Base-by-base conservation (phyloP, 305 asterid species). In the Fraxinus platypoda region DNA sequence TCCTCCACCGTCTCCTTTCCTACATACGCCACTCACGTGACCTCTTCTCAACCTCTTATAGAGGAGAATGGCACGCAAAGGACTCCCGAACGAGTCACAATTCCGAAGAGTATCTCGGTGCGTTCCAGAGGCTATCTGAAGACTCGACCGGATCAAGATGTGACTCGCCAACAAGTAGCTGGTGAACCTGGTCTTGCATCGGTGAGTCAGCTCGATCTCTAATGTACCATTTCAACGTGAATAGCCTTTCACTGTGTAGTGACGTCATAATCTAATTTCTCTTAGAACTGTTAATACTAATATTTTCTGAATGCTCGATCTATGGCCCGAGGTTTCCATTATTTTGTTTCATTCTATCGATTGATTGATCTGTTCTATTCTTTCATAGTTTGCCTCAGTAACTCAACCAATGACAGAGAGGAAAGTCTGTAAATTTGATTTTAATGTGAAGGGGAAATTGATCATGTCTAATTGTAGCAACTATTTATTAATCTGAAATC, bases 91-190 rank as follows among this genome's bases (percentile, higher is more conserved):
- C 78, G 92, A 81, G 85, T 88, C 46, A 49, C 90, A 77, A 84
- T 91, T 75, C 97, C 97, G 25, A 91, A 91, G 90, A 92, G 95
- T 85, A 91, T 91, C 80, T 90, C 95, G 33, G 94, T 92, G 76
- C 89, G 95, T n/a, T 87, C 97, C 4, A 87, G 88, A 35, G 94
- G 91, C 78, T 91, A 91, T 80, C 84, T 86, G 84, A 88, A 91
- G 90, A 76, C 37, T 79, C 90, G 81, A 2, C 85, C 83, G 0
- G 77, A 72, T 64, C 81, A 83, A 13, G 83, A 82, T 74, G 46
- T 83, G 70, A 76, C 85, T 66, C 72, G 86, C 74, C 86, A 76
- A 26, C 83, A 83, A 85, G 76, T 83, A 76, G 76, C 34, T 83
- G 82, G 59, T 76, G 87, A 86, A 73, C 34, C 87, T 41, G 43